Evolutionary conservation across 306 rosid genomes (phyloP), one percentile per base, ranked within the genome.

Genomic region (Begonia fuchsioides): DNA sequence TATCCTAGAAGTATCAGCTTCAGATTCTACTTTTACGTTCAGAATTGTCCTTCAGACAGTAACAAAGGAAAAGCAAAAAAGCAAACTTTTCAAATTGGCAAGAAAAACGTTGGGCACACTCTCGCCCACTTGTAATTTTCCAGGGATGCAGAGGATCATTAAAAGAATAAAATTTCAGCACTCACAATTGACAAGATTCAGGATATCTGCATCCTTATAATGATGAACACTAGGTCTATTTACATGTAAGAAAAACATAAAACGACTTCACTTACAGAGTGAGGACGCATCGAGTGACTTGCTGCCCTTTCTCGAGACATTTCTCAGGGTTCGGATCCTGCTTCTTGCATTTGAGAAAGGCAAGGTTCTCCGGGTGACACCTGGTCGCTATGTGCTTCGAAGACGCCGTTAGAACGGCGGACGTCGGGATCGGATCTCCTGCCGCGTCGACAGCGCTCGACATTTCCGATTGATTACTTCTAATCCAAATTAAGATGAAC

Each of bases 381-480:
- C 70, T 68, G 5, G 61, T 14, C 54, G 65, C 76, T 58, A 90
- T 76, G 71, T 90, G 97, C 92, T 77, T 90, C 50, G 97, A 71
- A 41, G 94, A 67, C 41, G 94, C 83, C 87, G 79, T 90, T 62
- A 90, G 68, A 35, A 90, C 95, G 43, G 95, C 72, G 57, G 95
- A 90, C 1, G 97, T 71, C 14, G 97, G 94, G 73, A 90, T 75
- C 68, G 95, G 97, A 40, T 84, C 80, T 54, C 97, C 97, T 1
- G 84, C 44, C 15, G 85, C 68, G 69, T 84, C 92, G 17, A 79
- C 87, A 14, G 94, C 60, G 68, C 85, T 81, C 68, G 93, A 59
- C 97, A 90, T 88, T 12, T 49, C 56, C 55, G 49, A 43, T 0
- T 4, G 8, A 26, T 26, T 26, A 6, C 35, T 26, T 5, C 35